Evolutionary conservation across 1,284 basidiomycete genomes (phyloP).

Genomic region (Pseudozyma thailandica): DNA sequence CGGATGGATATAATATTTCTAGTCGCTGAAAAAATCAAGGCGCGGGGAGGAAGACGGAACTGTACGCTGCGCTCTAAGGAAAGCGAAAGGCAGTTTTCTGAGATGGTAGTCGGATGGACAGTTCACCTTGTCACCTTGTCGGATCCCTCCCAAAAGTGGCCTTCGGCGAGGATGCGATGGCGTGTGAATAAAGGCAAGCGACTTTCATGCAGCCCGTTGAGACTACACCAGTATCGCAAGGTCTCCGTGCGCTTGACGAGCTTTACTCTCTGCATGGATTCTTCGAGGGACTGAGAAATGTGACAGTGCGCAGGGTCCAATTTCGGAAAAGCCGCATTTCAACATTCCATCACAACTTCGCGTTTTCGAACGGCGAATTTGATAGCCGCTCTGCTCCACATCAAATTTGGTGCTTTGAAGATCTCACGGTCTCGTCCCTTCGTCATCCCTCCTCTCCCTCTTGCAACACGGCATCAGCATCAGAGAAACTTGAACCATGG

Average conservation of each 20-base stretch:
- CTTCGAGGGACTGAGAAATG: too few species aligned
- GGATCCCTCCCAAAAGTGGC: background rate
- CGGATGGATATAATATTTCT: too few species aligned
- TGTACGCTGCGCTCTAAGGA: too few species aligned
- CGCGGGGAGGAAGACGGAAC: background rate
- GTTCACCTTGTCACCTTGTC: background rate
- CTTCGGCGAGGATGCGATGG: background rate
- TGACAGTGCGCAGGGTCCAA: conserved; percentile 31
- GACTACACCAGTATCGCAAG: too few species aligned
- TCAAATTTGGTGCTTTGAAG: background rate
- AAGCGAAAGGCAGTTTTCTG: too few species aligned
- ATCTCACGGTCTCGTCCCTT: background rate
- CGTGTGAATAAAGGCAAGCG: background rate
- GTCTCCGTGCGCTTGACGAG: too few species aligned
- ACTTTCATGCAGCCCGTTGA: background rate
- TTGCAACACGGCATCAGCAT: background rate
- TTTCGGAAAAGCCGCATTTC: background rate
- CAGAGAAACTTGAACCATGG: conserved; percentile 35
- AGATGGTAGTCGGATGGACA: background rate
- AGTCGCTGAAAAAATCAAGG: background rate
- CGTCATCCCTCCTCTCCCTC: background rate
- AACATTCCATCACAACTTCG: background rate
- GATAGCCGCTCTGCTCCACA: conserved; percentile 3
- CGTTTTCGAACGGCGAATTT: conserved; percentile 9
- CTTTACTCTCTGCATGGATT: background rate